Base-by-base conservation (phyloP, 2,329 filamentous ascomycete genomes). In the Diaporthe sp. region DNA sequence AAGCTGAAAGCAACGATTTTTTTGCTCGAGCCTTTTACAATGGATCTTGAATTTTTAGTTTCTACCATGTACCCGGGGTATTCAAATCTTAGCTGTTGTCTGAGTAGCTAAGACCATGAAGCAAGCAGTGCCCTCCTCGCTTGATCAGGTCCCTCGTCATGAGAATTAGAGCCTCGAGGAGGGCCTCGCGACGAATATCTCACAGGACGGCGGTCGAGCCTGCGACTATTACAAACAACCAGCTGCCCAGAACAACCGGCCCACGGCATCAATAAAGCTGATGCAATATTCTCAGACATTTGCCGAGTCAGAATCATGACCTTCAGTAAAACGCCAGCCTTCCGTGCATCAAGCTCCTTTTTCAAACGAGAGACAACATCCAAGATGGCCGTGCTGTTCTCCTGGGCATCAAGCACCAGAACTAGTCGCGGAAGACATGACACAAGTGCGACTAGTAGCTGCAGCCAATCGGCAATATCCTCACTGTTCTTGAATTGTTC, bases 331-430 rank as follows among this genome's bases (percentile, higher is more conserved):
- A 34, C 55, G 7, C 3, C 55, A 20, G 55, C 55, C 15, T 34
- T 57, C 2, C 15, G 55, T 22, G 15, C 28, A 22, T 57, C 25
- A 25, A 57, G 13, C n/a, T 13, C 53, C 53, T 57, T 15, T 20
- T 31, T 57, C 2, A 57, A 8, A 31, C 53, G 25, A 17, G 53
- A 57, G 53, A 20, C 28, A 28, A 57, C 13, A 20, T 57, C 17
- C 25, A 57, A 57, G 53, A 57, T 57, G 53, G 53, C 53, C 13
- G 53, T 57, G 53, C 53, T 57, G 53, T 57, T 57, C 25, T 57
- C 53, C 15, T 31, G 53, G 25, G 53, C 53, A 9, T 28, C 53
- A 17, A 28, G n/a, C 25, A 57, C 53, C 13, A 57, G 4, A 25
- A 20, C 53, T 57, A 57, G 53, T 28, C 53, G 53, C 7, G 53